phyloP scores from a whole-genome alignment of 140 eudicot genomes.

The Oenanthe javanica region DNA sequence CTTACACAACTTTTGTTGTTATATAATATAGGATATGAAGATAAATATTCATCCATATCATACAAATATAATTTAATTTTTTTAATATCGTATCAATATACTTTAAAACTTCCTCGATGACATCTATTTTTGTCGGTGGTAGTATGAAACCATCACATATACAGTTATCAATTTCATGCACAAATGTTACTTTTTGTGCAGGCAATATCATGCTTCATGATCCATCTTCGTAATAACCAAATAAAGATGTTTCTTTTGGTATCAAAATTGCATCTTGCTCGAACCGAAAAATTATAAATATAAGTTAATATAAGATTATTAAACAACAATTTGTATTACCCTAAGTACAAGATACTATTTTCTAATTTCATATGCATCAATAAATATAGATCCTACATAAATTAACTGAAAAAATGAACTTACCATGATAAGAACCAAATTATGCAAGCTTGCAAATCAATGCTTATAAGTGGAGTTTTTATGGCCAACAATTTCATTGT shows the following conservation, averaged over 20 bases:
- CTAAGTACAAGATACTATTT: neutral
- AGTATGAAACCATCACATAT: no score
- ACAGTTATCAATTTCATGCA: neutral
- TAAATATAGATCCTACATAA: neutral
- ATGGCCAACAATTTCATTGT: slow-evolving; percentile 45
- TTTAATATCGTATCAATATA: no score
- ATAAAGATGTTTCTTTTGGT: slow-evolving; percentile 85
- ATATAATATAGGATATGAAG: neutral
- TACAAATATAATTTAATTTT: no score
- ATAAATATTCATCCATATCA: no score
- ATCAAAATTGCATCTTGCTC: slow-evolving; percentile 65
- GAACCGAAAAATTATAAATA: slow-evolving; percentile 30
- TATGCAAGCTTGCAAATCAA: slow-evolving; percentile 78
- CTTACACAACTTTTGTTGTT: neutral
- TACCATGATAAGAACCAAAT: slow-evolving; percentile 87
- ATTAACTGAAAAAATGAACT: slow-evolving; percentile 3
- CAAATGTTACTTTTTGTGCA: slow-evolving; percentile 57
- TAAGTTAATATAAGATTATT: neutral
- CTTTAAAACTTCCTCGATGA: no score
- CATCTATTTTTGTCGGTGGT: no score
- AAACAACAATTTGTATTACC: neutral
- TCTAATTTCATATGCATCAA: neutral
- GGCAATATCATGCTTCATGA: slow-evolving; percentile 56
- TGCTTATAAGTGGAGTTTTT: slow-evolving; percentile 75
- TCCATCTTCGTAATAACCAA: slow-evolving; percentile 83